Percentiles rank a stretch among this genome's conserved stretches.
These are phyloP conservation scores for Penicillium desertorum DNA, from an alignment of 495 filamentous ascomycete genomes.

Conservation along the genomic window DNA sequence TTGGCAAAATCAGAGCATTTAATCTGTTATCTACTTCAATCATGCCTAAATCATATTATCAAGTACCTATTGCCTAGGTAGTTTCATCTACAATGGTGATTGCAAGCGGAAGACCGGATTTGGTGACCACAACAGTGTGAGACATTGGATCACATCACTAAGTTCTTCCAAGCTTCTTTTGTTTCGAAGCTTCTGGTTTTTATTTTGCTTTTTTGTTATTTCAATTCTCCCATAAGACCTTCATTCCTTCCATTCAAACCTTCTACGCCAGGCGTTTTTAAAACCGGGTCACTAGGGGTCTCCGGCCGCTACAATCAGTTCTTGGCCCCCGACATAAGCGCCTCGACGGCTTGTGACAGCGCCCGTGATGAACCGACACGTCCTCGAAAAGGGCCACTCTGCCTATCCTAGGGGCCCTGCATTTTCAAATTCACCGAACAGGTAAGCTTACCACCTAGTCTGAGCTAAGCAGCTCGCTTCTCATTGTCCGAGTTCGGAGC, in stretches of 20 bases:
- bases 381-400: conserved; percentile 73
- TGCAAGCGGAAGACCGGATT: conserved; percentile 35
- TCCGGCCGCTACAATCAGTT: conserved; percentile 10
- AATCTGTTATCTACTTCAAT: neutral
- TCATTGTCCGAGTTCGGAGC: conserved; percentile 3
- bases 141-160: neutral
- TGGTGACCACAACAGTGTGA: conserved; percentile 11
- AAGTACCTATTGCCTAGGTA: neutral
- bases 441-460: conserved; percentile 50
- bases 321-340: conserved; percentile 27
- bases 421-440: conserved; percentile 87
- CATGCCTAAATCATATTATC: neutral
- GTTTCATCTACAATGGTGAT: neutral
- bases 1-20: conserved; percentile 3
- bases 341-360: conserved; percentile 15
- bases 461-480: conserved; percentile 6
- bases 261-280: neutral
- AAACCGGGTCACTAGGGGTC: conserved; percentile 4
- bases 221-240: neutral
- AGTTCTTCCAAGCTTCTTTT: neutral
- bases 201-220: neutral
- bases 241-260: neutral
- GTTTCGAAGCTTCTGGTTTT: conserved; percentile 1
- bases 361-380: conserved; percentile 57
- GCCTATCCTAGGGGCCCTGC: conserved; percentile 63